phyloP scores from a whole-genome alignment of 306 rosid species.

The Alnus rubra region DNA sequence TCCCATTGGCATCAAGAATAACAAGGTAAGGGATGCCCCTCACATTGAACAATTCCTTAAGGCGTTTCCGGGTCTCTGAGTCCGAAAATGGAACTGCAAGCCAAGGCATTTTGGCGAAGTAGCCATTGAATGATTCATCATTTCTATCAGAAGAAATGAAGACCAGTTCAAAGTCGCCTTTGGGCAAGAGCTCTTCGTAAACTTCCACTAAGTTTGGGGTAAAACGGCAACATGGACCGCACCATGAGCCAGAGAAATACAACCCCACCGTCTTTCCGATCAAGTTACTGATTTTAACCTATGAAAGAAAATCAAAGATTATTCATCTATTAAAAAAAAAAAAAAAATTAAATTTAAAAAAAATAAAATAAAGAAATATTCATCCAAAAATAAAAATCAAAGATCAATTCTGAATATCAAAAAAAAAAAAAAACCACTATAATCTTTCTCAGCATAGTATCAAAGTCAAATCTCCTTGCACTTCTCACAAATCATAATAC shows the following conservation, averaged over 20 bases:
- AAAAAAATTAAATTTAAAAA: too few species aligned
- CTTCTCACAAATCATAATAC: too few species aligned
- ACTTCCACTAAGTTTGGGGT: conserved; percentile 43
- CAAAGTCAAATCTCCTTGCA: background rate
- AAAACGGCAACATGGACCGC: conserved; percentile 51
- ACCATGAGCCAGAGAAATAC: conserved; percentile 61
- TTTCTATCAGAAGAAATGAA: conserved; percentile 50
- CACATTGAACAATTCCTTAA: conserved; percentile 43
- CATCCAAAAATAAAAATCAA: background rate
- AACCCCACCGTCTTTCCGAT: conserved; percentile 41
- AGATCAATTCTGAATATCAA: background rate
- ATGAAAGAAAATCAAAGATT: conserved; percentile 16
- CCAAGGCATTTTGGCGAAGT: conserved; percentile 65
- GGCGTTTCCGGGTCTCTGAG: conserved; percentile 33
- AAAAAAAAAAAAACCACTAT: too few species aligned
- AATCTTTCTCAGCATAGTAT: too few species aligned
- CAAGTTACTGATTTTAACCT: conserved; percentile 41
- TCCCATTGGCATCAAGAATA: conserved; percentile 40
- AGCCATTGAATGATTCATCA: conserved; percentile 39
- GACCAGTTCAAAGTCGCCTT: conserved; percentile 44
- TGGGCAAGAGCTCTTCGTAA: conserved; percentile 38
- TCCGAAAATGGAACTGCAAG: conserved; percentile 44
- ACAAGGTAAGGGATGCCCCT: conserved; percentile 52
- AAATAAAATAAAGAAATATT: too few species aligned
- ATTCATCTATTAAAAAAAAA: background rate